Evolutionary conservation across 129 eudicot genomes (phyloP), one percentile per base, ranked within the genome.

Genomic region (Silybum marianum): DNA sequence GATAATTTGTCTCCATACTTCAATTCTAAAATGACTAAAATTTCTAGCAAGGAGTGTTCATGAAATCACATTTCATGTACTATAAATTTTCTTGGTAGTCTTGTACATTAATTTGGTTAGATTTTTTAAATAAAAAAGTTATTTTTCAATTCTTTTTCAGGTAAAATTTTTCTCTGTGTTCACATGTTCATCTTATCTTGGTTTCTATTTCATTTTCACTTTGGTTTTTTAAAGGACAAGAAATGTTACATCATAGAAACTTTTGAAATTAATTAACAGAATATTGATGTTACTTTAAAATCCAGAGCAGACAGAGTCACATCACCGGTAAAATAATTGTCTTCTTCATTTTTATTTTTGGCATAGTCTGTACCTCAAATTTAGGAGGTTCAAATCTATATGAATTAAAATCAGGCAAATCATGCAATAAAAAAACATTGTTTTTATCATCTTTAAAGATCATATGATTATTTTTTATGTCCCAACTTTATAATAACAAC

Each of bases 291-390:
- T 26, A 81, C 84, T 63, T 65, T 73, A 75, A 75, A 30, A 26
- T 46, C 70, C 72, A 81, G 40, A 44, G 40, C 30, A 69, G 81
- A 75, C 80, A 76, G 78, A 67, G 85, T 81, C 85, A 81, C 80
- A 75, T 81, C 85, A 74, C 38, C 46, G 74, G 28, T 69, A 28
- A 28, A 69, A 69, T 13, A 67, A 68, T 66, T 51, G 36, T 25
- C 30, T 22, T 65, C 8, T 65, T 22, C 26, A 65, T 65, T 21
- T 21, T 65, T 65, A 65, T 21, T 19, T 19, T 22, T 22, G 28
- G 26, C 69, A 62, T 19, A 58, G 16, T 65, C 14, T 65, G 30
- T 65, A 65, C 69, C 66, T 58, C 66, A 58, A 58, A 58, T 18
- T 58, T 54, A 54, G 63, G 63, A 54, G 63, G 22, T 54, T 54